Evolutionary conservation across 495 filamentous ascomycete genomes (phyloP), one percentile per base, ranked within the genome.

Genomic region (Sordaria brevicollis): DNA sequence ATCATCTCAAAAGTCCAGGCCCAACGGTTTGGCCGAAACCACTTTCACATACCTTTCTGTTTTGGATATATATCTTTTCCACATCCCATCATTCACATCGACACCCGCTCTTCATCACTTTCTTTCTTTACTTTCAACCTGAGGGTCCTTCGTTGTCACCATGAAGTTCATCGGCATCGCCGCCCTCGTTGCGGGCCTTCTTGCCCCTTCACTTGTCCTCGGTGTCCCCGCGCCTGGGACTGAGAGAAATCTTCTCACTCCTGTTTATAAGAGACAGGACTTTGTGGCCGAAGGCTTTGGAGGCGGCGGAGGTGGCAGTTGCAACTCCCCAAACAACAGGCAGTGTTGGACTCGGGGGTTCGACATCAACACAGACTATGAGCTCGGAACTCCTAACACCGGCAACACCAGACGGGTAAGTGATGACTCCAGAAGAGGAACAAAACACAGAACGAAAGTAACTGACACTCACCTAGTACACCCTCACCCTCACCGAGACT

Each of bases 311-410:
- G 73, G 57, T 5, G n/a, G 70, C 6, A 71, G 72, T 25, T 82
- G 80, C 69, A 68, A 81, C 72, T 78, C 74, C 1, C 66, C 80
- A 9, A 75, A 70, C 49, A 81, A 82, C 71, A 71, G 81, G 25
- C 78, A 78, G 8, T 82, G 81, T 73, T 82, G 80, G 80, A 71
- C 65, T 25, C 19, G 68, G 2, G 78, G 77, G 11, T 82, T 76
- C 54, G 70, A 78, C 67, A 81, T 82, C 74, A 78, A 81, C 73
- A 82, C 81, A 5, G 80, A 82, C 67, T 82, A 81, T 54, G 80
- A 81, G 35, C 37, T 69, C 33, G 71, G 38, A 31, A 75, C 72
- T 8, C 81, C 81, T 0, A 65, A 43, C n/a, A 75, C 77, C 0
- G 80, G 79, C 11, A 67, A 70, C 8, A 70, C 71, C 5, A 65